phyloP scores from a whole-genome alignment of 1,284 basidiomycete species.

The Cerrena zonata region DNA sequence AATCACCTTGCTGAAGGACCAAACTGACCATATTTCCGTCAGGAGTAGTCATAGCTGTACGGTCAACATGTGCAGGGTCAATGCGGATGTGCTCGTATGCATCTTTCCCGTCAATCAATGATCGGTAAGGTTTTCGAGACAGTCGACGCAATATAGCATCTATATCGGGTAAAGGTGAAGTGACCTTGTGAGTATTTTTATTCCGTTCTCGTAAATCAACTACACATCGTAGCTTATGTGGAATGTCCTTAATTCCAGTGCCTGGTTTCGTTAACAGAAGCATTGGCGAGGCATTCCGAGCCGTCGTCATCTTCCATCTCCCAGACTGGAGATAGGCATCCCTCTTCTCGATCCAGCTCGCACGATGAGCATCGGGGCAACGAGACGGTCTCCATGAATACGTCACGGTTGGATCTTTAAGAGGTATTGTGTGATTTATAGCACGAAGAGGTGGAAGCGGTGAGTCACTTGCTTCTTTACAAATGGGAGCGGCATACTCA shows the following conservation, averaged over 20 bases:
- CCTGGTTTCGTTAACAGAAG: conserved; percentile 16
- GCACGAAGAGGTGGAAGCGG: conserved; percentile 27
- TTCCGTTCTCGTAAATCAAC: conserved; percentile 28
- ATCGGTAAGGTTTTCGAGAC: conserved; percentile 9
- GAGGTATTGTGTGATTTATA: conserved; percentile 34
- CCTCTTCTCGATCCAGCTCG: conserved; percentile 25
- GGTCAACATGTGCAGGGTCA: conserved; percentile 13
- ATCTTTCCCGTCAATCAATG: too few species aligned
- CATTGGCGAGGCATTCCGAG: conserved; percentile 30
- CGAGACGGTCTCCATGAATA: conserved; percentile 26
- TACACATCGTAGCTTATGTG: conserved; percentile 25
- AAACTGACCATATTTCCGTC: conserved; percentile 33
- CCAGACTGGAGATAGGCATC: conserved; percentile 25
- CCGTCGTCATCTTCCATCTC: conserved; percentile 24
- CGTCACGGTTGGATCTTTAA: conserved; percentile 28
- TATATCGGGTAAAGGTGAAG: conserved; percentile 25
- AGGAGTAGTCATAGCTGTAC: conserved; percentile 13
- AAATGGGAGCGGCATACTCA: conserved; percentile 21
- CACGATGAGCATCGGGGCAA: conserved; percentile 27
- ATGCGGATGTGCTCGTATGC: too few species aligned
- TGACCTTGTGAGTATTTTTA: conserved; percentile 31
- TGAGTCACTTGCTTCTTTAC: conserved; percentile 20
- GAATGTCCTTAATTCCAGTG: conserved; percentile 20
- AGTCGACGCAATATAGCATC: conserved; percentile 13
- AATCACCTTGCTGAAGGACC: conserved; percentile 33